Conservation (phyloP, 2,329 filamentous ascomycete genomes). For the Fusarium stilboides region DNA sequence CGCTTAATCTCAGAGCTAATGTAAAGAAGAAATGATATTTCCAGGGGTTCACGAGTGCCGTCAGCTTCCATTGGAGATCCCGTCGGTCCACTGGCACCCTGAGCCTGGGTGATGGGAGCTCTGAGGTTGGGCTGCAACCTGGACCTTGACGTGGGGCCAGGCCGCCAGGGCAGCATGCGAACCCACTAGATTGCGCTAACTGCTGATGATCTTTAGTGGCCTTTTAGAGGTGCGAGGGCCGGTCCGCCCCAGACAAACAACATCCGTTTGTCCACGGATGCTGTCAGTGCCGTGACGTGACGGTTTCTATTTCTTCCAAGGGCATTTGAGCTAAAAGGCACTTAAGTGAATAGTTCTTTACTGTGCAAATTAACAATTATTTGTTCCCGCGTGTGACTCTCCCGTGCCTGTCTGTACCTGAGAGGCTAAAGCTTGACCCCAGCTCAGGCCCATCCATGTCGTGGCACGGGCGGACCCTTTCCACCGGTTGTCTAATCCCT, state of each 20-base stretch:
- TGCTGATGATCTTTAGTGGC: conserved; percentile 27
- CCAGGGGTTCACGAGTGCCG: conserved; percentile 41
- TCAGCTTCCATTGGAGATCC: conserved; percentile 32
- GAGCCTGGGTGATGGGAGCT: not conserved
- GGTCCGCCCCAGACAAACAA: conserved; percentile 4
- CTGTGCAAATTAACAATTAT: no score
- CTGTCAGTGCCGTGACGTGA: no score
- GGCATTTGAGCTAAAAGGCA: no score
- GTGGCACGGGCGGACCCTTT: conserved; percentile 16
- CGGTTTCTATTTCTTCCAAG: no score
- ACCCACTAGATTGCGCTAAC: conserved; percentile 32
- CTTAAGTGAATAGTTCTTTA: no score
- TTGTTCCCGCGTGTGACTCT: not conserved
- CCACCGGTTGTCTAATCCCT: conserved; percentile 26
- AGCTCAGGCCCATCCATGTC: conserved; percentile 13
- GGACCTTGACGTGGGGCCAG: conserved; percentile 26
- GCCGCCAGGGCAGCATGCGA: conserved; percentile 13
- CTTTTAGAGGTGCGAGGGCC: conserved; percentile 6
- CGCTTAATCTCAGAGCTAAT: conserved; percentile 30
- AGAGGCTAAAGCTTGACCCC: not conserved
- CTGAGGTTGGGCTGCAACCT: conserved; percentile 16
- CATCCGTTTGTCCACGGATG: no score
- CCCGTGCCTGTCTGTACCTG: not conserved
- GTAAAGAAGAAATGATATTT: conserved; percentile 43
- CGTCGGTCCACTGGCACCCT: conserved; percentile 10